These are phyloP conservation scores for Avena insularis DNA, from an alignment of 176 grass and related monocot species.

Conservation along the genomic window DNA sequence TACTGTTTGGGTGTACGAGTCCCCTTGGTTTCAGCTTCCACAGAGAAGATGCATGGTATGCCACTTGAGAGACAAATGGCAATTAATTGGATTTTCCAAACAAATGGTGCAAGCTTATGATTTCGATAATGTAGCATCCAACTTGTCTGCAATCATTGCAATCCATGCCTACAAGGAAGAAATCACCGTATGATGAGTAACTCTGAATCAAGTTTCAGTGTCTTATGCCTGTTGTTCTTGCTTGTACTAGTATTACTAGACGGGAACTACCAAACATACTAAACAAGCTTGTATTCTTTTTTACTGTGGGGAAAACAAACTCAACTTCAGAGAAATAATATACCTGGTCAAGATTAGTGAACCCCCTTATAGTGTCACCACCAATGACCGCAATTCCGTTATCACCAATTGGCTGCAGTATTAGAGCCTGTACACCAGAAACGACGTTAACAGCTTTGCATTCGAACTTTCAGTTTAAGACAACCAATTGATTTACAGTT, in stretches of 20 bases:
- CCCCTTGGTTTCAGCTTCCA: not conserved
- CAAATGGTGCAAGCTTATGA: slow-evolving; percentile 5
- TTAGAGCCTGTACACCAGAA: slow-evolving; percentile 57
- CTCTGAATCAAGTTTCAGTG: not conserved
- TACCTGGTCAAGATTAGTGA: slow-evolving; percentile 85
- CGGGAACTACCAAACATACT: not conserved
- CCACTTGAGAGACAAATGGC: not conserved
- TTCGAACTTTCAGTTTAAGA: not conserved
- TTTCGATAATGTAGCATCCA: slow-evolving; percentile 81
- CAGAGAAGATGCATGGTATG: not conserved
- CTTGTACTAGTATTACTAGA: not conserved
- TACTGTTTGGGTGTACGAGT: not conserved
- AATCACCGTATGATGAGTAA: slow-evolving; percentile 7
- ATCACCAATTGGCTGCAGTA: slow-evolving; percentile 87
- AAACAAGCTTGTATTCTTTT: not conserved
- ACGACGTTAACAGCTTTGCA: not conserved
- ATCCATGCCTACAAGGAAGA: slow-evolving; percentile 82
- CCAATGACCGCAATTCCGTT: slow-evolving; percentile 77
- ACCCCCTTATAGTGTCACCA: slow-evolving; percentile 87
- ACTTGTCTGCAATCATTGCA: slow-evolving; percentile 77
- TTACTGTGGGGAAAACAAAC: not conserved
- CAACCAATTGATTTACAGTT: not conserved
- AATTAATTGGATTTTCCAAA: slow-evolving; percentile 11
- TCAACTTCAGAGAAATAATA: not conserved
- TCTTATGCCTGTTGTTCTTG: not conserved